Evolutionary conservation across 2,329 filamentous ascomycete genomes (phyloP).

Genomic region (Aspergillus pseudonomiae): DNA sequence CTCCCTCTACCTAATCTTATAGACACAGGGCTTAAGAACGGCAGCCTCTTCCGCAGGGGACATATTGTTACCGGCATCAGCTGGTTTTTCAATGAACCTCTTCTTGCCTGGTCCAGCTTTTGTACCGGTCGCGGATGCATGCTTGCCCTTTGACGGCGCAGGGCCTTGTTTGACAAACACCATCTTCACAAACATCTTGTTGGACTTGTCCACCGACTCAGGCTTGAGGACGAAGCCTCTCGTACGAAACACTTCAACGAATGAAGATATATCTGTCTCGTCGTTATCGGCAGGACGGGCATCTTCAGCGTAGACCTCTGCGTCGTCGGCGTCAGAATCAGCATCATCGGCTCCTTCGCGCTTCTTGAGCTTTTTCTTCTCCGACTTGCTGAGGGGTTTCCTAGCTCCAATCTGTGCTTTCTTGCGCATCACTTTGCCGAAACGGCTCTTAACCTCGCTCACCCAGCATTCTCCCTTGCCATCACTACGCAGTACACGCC

Average conservation of each 20-base stretch:
- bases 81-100: conserved; percentile 61
- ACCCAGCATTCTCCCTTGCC: conserved; percentile 87
- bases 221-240: conserved; percentile 84
- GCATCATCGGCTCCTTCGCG: conserved; percentile 52
- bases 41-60: conserved; percentile 64
- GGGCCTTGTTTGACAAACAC: conserved; percentile 80
- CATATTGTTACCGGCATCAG: conserved; percentile 57
- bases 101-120: conserved; percentile 43
- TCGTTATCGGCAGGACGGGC: conserved; percentile 58
- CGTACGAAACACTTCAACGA: conserved; percentile 78
- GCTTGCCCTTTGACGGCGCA: conserved; percentile 74
- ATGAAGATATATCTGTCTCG: conserved; percentile 84
- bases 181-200: conserved; percentile 99
- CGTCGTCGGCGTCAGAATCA: conserved; percentile 46
- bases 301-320: conserved; percentile 57
- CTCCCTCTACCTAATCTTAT: conserved; percentile 73
- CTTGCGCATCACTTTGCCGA: conserved; percentile 62
- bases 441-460: conserved; percentile 93
- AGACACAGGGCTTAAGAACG: conserved; percentile 92
- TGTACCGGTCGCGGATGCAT: conserved; percentile 45
- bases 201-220: conserved; percentile 75
- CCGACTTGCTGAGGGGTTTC: conserved; percentile 44
- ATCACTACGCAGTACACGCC: conserved; percentile 86
- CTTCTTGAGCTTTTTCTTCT: conserved; percentile 48
- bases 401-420: conserved; percentile 42